Percentiles rank a stretch among this genome's conserved stretches.
Conservation (phyloP, 768 basidiomycete species). For the Russula ochroleuca region DNA sequence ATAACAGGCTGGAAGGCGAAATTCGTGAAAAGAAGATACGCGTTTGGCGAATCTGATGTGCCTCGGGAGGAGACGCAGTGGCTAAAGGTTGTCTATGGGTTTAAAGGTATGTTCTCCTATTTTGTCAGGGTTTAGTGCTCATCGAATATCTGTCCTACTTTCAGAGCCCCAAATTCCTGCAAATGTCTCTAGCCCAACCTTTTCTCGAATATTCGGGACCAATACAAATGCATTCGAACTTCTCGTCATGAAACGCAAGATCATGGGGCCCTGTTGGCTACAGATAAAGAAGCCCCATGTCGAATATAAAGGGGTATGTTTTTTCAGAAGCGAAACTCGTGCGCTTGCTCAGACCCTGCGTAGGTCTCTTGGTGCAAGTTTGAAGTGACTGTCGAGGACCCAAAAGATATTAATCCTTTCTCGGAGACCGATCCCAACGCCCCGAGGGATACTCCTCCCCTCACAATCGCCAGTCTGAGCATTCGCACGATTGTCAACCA, state of each 20-base stretch:
- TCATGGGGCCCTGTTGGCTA: conserved; percentile 99
- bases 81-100: conserved; percentile 92
- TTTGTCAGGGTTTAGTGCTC: background rate
- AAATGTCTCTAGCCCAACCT: conserved; percentile 74
- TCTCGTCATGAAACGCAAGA: conserved; percentile 90
- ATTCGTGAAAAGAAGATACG: conserved; percentile 86
- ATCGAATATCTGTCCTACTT: background rate
- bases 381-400: conserved; percentile 76
- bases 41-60: conserved; percentile 81
- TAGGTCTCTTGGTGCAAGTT: conserved; percentile 98
- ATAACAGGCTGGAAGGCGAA: conserved; percentile 74
- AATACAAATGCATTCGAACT: conserved; percentile 91
- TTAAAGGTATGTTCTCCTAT: conserved; percentile 51
- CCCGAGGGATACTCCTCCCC: conserved; percentile 77
- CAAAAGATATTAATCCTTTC: conserved; percentile 86
- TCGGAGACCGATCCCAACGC: conserved; percentile 62
- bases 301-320: conserved; percentile 72
- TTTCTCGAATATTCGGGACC: conserved; percentile 84
- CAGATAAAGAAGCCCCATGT: conserved; percentile 71
- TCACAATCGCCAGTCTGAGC: conserved; percentile 88
- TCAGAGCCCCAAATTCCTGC: conserved; percentile 71
- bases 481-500: conserved; percentile 91
- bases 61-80: conserved; percentile 77
- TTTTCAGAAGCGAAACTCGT: conserved; percentile 1
- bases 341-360: background rate